These are phyloP conservation scores for Coprinopsis marcescibilis DNA, from an alignment of 768 basidiomycete genomes.

Conservation along the genomic window DNA sequence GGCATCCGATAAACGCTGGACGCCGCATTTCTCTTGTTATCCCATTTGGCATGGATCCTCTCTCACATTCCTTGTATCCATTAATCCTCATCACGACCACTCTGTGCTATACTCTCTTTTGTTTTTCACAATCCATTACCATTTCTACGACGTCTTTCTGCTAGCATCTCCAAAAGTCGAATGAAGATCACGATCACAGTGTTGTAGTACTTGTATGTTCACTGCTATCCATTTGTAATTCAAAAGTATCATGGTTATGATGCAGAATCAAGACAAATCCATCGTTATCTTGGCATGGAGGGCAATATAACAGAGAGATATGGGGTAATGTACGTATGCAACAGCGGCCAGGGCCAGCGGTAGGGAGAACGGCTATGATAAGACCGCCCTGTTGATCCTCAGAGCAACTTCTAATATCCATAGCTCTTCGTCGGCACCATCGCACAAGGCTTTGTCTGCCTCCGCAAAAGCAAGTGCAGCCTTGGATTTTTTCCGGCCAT, in stretches of 20 bases:
- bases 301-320: background rate
- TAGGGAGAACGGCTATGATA: constrained; percentile 22
- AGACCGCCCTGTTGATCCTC: constrained; percentile 62
- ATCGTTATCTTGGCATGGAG: background rate
- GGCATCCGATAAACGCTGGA: constrained; percentile 63
- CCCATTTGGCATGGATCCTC: constrained; percentile 1
- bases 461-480: constrained; percentile 87
- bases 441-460: constrained; percentile 92
- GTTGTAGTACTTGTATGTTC: background rate
- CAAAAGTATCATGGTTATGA: background rate
- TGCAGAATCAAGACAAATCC: too few relatives aligned
- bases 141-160: background rate
- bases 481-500: constrained; percentile 71
- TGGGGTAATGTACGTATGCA: background rate
- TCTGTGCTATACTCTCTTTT: constrained; percentile 18
- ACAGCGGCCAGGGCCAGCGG: background rate
- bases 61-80: background rate
- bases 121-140: constrained; percentile 17
- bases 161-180: constrained; percentile 1
- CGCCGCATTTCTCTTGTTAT: constrained; percentile 12
- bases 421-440: constrained; percentile 95
- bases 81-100: constrained; percentile 19
- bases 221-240: background rate
- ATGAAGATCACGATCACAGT: background rate
- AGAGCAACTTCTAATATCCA: constrained; percentile 91